These are phyloP conservation scores for Talaromyces sp. DNA, from an alignment of 2,329 filamentous ascomycete genomes.

Conservation along the genomic window DNA sequence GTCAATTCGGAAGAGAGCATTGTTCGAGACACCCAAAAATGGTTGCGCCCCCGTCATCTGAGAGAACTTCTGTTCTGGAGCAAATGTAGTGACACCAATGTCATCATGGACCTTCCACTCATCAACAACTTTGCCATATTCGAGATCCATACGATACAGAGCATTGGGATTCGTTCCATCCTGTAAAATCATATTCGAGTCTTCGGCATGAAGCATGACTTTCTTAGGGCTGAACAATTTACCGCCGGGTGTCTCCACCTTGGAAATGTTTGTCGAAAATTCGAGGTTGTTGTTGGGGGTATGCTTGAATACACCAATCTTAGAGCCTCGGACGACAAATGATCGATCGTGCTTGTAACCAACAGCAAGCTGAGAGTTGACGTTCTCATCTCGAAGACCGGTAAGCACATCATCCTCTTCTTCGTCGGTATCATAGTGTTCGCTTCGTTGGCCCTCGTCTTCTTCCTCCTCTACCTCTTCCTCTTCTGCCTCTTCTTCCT, in stretches of 20 bases:
- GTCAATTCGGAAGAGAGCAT: constrained; percentile 90
- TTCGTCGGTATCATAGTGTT: constrained; percentile 71
- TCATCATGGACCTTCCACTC: constrained; percentile 99
- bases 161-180: constrained; percentile 80
- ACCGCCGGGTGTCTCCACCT: constrained; percentile 83
- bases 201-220: constrained; percentile 91
- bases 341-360: constrained; percentile 96
- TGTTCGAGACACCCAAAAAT: constrained; percentile 88
- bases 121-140: constrained; percentile 96
- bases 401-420: constrained; percentile 73
- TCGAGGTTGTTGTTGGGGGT: constrained; percentile 87
- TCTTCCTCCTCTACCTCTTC: constrained; percentile 61
- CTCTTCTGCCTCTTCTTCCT: constrained; percentile 54
- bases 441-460: constrained; percentile 64
- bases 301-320: constrained; percentile 99
- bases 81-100: constrained; percentile 86
- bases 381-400: constrained; percentile 69
- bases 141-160: constrained; percentile 94
- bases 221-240: constrained; percentile 91
- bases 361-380: constrained; percentile 91
- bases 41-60: constrained; percentile 96
- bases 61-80: constrained; percentile 89
- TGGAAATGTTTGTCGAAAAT: constrained; percentile 95
- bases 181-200: constrained; percentile 85
- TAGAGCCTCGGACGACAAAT: constrained; percentile 93